A percentile compares a stretch with the other conserved stretches of the same genome.
Conservation (phyloP, 768 basidiomycete species). For the Heimioporus sp. region DNA sequence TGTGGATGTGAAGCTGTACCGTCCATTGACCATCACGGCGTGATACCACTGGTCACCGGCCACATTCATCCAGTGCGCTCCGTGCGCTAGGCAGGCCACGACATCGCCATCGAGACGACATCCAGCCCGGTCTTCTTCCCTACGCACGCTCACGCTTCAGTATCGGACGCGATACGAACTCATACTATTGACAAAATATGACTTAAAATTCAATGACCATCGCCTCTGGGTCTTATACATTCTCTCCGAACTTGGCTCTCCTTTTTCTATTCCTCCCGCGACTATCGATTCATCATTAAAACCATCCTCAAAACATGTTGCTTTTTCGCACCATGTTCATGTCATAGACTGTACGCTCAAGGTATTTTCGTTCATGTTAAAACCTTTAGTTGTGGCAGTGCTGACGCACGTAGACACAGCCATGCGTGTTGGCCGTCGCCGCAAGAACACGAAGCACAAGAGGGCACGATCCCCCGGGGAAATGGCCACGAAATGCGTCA, state of each 20-base stretch:
- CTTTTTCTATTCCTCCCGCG: constrained; percentile 98
- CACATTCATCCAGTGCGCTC: constrained; percentile 28
- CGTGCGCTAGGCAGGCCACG: no score
- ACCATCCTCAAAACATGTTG: no score
- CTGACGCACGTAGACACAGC: constrained; percentile 40
- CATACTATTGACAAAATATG: constrained; percentile 96
- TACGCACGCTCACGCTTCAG: constrained; percentile 37
- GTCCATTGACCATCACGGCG: no score
- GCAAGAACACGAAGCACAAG: constrained; percentile 58
- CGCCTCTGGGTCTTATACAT: constrained; percentile 96
- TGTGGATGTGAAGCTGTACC: background rate
- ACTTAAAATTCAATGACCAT: constrained; percentile 94
- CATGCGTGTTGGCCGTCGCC: constrained; percentile 62
- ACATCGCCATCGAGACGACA: no score
- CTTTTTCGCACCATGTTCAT: no score
- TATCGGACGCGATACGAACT: constrained; percentile 98
- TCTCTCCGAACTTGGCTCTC: constrained; percentile 94
- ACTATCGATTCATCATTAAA: constrained; percentile 99
- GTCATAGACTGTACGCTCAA: no score
- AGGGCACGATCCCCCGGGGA: constrained; percentile 38
- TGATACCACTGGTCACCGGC: constrained; percentile 74
- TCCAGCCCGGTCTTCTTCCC: background rate
- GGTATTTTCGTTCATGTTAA: constrained; percentile 76
- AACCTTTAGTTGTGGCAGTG: background rate
- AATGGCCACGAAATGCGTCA: no score